Conservation (phyloP, 176 grass and related monocot species). For the Oryza rufipogon region DNA sequence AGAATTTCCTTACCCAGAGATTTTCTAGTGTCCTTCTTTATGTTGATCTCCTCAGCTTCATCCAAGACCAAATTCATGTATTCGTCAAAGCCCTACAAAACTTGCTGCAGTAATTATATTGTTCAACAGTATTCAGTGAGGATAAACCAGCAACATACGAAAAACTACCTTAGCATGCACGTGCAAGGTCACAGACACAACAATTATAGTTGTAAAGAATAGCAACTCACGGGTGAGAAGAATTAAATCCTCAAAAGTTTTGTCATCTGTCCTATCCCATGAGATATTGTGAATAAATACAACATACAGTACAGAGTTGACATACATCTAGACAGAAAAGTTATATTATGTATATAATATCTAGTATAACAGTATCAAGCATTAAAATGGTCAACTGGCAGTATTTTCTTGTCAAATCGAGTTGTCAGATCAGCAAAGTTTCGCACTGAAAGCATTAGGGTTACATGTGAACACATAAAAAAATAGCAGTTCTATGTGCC, state of each 20-base stretch:
- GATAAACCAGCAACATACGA: neutral
- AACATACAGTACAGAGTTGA: neutral
- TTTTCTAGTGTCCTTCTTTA: constrained; percentile 84
- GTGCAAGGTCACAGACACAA: neutral
- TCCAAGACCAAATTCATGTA: constrained; percentile 91
- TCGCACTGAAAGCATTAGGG: neutral
- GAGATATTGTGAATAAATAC: neutral
- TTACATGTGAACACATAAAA: neutral
- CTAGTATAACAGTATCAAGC: neutral
- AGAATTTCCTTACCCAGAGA: constrained; percentile 50
- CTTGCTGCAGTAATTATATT: constrained; percentile 1
- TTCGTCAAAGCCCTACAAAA: constrained; percentile 80
- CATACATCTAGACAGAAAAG: neutral
- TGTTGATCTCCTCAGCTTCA: constrained; percentile 78
- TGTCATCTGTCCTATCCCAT: neutral
- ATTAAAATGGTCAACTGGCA: neutral
- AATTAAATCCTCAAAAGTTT: neutral
- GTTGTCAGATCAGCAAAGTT: neutral
- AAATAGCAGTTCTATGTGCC: neutral
- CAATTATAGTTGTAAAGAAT: neutral
- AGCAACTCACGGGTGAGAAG: neutral
- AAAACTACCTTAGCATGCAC: neutral
- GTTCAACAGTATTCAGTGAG: neutral
- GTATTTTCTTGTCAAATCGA: neutral
- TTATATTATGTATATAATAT: neutral